Conservation (phyloP, 2,329 filamentous ascomycete species). For the Dactylella cylindrospora region DNA sequence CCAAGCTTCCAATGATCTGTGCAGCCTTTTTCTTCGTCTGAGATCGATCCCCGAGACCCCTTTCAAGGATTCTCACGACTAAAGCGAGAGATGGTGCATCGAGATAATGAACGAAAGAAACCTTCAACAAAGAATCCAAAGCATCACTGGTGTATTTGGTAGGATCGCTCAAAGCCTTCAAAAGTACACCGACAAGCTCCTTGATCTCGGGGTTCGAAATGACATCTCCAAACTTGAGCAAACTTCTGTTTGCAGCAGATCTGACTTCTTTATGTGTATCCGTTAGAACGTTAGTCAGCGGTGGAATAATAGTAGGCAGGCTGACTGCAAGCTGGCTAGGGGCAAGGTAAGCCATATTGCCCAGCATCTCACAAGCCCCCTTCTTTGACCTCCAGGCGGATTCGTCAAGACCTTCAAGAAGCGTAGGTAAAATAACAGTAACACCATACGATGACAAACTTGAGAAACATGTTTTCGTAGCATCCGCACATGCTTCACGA, state of each 20-base stretch:
- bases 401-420: constrained; percentile 89
- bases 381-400: constrained; percentile 98
- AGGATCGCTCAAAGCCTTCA: constrained; percentile 95
- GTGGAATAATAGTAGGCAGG: constrained; percentile 93
- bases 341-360: constrained; percentile 97
- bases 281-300: constrained; percentile 87
- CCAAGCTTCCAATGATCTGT: constrained; percentile 96
- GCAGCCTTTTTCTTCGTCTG: constrained; percentile 94
- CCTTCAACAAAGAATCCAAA: constrained; percentile 89
- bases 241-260: constrained; percentile 84
- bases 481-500: constrained; percentile 86
- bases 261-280: constrained; percentile 98
- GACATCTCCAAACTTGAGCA: constrained; percentile 97
- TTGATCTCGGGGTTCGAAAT: constrained; percentile 98
- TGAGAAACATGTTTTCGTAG: constrained; percentile 90
- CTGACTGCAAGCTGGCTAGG: constrained; percentile 90
- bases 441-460: constrained; percentile 94
- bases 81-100: constrained; percentile 93
- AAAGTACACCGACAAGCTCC: constrained; percentile 80
- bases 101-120: constrained; percentile 98
- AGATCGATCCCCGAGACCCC: constrained; percentile 85
- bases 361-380: constrained; percentile 91
- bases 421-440: constrained; percentile 86
- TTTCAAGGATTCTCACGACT: constrained; percentile 91
- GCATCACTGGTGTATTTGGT: constrained; percentile 97